Percentiles rank a stretch among this genome's conserved stretches.
phyloP scores from a whole-genome alignment of 345 rosid species.

The Fremontodendron californicum region DNA sequence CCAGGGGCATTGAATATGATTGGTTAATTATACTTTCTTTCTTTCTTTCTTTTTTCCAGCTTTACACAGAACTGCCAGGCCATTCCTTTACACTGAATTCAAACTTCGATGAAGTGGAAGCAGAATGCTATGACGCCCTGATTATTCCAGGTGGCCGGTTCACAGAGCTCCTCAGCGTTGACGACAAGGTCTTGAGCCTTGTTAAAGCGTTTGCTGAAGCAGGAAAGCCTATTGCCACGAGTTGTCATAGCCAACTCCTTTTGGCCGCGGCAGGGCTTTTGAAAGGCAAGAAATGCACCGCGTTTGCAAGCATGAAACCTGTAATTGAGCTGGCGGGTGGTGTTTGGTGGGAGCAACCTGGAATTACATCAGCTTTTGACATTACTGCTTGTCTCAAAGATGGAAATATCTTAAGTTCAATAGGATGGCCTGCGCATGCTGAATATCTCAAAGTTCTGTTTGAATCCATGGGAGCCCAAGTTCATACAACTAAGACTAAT shows the following conservation, averaged over 20 bases:
- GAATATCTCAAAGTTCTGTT: conserved; percentile 32
- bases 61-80: conserved; percentile 41
- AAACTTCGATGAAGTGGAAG: conserved; percentile 31
- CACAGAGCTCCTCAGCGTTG: conserved; percentile 40
- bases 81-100: conserved; percentile 44
- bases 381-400: conserved; percentile 46
- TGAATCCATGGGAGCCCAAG: conserved; percentile 39
- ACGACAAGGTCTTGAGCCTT: conserved; percentile 32
- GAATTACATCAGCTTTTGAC: conserved; percentile 35
- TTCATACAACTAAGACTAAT: conserved; percentile 17
- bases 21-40: not conserved
- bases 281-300: conserved; percentile 44
- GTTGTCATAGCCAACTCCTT: conserved; percentile 51
- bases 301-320: conserved; percentile 43
- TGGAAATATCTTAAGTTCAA: conserved; percentile 36
- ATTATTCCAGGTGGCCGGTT: conserved; percentile 48
- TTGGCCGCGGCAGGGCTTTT: conserved; percentile 41
- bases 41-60: conserved; percentile 20
- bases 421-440: conserved; percentile 49
- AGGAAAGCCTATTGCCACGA: conserved; percentile 42
- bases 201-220: conserved; percentile 31
- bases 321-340: conserved; percentile 46
- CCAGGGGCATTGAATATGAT: not conserved
- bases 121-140: conserved; percentile 36
- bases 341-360: conserved; percentile 46